These are phyloP conservation scores for Venturia effusa DNA, from an alignment of 2,329 filamentous ascomycete species.

Conservation along the genomic window DNA sequence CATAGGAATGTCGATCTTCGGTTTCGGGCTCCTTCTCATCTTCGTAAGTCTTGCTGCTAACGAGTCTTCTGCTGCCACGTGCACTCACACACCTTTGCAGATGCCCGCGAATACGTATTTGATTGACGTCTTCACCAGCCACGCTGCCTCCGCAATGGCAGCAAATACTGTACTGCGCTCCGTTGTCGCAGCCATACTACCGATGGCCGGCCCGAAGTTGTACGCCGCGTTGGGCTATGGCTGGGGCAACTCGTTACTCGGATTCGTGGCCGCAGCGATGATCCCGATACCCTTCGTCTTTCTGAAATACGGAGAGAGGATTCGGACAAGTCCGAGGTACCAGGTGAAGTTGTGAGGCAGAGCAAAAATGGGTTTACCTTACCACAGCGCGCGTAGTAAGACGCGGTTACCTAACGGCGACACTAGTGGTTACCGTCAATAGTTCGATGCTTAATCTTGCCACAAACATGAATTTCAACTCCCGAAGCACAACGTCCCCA, in stretches of 20 bases:
- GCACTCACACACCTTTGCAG: conserved; percentile 12
- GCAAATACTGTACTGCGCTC: conserved; percentile 29
- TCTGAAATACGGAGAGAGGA: conserved; percentile 11
- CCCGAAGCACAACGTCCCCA: neutral
- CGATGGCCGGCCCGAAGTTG: conserved; percentile 28
- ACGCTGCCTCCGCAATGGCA: conserved; percentile 32
- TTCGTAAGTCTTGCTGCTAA: conserved; percentile 16
- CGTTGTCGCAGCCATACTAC: conserved; percentile 28
- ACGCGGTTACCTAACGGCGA: neutral
- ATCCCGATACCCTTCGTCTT: conserved; percentile 12
- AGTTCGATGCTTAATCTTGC: too few species aligned
- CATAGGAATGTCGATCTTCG: conserved; percentile 23
- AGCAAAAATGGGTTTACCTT: neutral
- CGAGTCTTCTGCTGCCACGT: neutral
- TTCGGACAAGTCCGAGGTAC: conserved; percentile 10
- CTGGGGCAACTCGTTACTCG: conserved; percentile 28
- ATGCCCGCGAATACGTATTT: conserved; percentile 31
- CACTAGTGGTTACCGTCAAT: neutral
- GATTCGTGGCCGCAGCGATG: conserved; percentile 21
- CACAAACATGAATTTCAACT: neutral
- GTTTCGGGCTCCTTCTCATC: conserved; percentile 24
- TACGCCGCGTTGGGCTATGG: conserved; percentile 29
- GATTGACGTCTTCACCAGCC: conserved; percentile 30
- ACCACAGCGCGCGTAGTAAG: too few species aligned
- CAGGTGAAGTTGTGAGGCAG: neutral